Evolutionary conservation across 257 asterid genomes (phyloP).

Genomic region (Solanum neorickii): DNA sequence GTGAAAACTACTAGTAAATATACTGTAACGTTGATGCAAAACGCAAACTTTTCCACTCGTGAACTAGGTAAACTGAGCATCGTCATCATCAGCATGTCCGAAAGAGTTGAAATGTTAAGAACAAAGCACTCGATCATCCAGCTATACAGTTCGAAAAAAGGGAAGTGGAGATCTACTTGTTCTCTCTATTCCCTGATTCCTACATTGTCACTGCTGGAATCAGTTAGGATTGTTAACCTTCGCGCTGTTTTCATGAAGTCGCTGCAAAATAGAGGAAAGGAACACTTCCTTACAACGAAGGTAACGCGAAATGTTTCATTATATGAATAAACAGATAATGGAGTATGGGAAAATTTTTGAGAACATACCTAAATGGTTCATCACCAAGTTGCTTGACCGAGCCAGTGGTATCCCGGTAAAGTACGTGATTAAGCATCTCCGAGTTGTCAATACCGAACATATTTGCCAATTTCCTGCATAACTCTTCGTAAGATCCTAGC

Average conservation of each 20-base stretch:
- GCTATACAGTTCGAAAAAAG: constrained; percentile 7
- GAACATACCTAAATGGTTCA: constrained; percentile 50
- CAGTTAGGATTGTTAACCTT: constrained; percentile 50
- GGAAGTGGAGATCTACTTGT: constrained; percentile 6
- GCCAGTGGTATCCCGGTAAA: constrained; percentile 47
- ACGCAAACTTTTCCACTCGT: neutral
- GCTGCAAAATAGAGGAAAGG: constrained; percentile 28
- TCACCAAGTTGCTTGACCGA: constrained; percentile 47
- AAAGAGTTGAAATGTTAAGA: constrained; percentile 1
- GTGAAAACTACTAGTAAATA: neutral
- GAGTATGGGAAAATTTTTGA: neutral
- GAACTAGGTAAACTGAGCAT: neutral
- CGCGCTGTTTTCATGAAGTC: constrained; percentile 40
- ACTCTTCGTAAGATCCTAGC: constrained; percentile 56
- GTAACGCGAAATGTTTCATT: neutral
- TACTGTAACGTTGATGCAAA: neutral
- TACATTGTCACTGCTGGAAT: constrained; percentile 43
- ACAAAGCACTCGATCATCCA: constrained; percentile 13
- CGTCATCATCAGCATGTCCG: neutral
- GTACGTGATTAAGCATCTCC: constrained; percentile 37
- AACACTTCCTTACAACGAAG: neutral
- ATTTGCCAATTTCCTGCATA: constrained; percentile 37
- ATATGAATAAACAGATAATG: neutral
- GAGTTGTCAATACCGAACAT: constrained; percentile 49
- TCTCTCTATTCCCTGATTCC: constrained; percentile 23